phyloP scores from a whole-genome alignment of 2,329 filamentous ascomycete genomes.

The Cercospora citrullina region DNA sequence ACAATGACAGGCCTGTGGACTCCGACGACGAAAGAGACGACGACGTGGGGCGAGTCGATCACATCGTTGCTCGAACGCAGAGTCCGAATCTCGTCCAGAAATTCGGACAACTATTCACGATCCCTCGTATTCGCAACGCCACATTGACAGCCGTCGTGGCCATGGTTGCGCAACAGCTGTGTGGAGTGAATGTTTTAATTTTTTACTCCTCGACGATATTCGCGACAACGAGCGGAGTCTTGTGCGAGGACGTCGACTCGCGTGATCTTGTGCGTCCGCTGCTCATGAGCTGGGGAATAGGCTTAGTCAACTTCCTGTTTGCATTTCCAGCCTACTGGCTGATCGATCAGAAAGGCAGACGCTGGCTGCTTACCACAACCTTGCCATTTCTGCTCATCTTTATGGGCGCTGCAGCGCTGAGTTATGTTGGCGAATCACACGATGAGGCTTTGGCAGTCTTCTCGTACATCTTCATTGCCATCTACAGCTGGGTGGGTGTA shows the following conservation, averaged over 20 bases:
- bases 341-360: constrained; percentile 59
- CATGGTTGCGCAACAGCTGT: constrained; percentile 35
- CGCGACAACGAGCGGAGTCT: constrained; percentile 7
- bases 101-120: constrained; percentile 33
- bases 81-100: constrained; percentile 28
- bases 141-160: constrained; percentile 29
- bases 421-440: constrained; percentile 53
- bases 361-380: constrained; percentile 50
- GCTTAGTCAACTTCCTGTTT: constrained; percentile 31
- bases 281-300: constrained; percentile 36
- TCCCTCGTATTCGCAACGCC: constrained; percentile 32
- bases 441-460: constrained; percentile 57
- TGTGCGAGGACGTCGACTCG: constrained; percentile 11
- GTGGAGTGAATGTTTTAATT: constrained; percentile 31
- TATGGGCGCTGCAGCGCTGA: constrained; percentile 51
- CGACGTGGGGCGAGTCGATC: neutral
- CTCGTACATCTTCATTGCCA: constrained; percentile 54
- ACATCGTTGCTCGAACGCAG: neutral
- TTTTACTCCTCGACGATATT: constrained; percentile 36
- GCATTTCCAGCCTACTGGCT: constrained; percentile 56
- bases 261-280: constrained; percentile 26
- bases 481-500: constrained; percentile 40
- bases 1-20: neutral
- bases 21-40: constrained; percentile 4
- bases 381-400: constrained; percentile 52